Base-by-base conservation (phyloP, 768 basidiomycete species). In the Phlebiopsis gigantea region DNA sequence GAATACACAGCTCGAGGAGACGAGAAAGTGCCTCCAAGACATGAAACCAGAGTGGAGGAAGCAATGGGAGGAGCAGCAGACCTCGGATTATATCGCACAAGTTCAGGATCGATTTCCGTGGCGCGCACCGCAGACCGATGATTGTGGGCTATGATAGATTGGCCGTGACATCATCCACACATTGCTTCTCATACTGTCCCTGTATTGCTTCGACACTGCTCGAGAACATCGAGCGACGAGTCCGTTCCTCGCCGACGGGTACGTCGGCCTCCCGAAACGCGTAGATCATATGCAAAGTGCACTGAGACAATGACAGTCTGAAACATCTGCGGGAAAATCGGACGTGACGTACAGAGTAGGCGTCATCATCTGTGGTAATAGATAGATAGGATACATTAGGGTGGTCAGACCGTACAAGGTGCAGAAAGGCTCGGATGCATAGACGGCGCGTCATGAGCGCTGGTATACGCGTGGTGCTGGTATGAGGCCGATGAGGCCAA, bases 401-500 rank as follows among this genome's bases (percentile, higher is more conserved):
- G 8, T 10, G 47, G 47, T 48, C 15, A 29, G 47, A 31, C 19
- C 17, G 8, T 39, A 39, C 22, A 25, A 41, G n/a, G n/a, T 51
- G 34, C 39, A 4, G 31, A 19, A 2, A 22, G 50, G 34, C 10
- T 39, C 21, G 4, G 50, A 12, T 15, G 22, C 10, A 21, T 48
- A 21, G 29, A 22, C 5, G 51, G 46, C 24, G 21, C 9, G 12
- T 51, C 29, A 57, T 43, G 56, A 75, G 34, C 66, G 63, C 19
- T 73, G 72, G 75, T 79, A 74, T 52, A 79, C 72, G 68, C 75
- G 79, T 12, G 87, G 87, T 24, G 80, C 79, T 14, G 88, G 86
- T 51, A 90, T 71, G 21, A 91, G 74, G 2, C 88, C 89, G 56
- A 91, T 77, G 31, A 89, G 68, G n/a, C 89, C 89, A 64, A 91